Evolutionary conservation across 2,329 filamentous ascomycete genomes (phyloP), one percentile per base, ranked within the genome.

Genomic region (Pseudogymnoascus sp.): DNA sequence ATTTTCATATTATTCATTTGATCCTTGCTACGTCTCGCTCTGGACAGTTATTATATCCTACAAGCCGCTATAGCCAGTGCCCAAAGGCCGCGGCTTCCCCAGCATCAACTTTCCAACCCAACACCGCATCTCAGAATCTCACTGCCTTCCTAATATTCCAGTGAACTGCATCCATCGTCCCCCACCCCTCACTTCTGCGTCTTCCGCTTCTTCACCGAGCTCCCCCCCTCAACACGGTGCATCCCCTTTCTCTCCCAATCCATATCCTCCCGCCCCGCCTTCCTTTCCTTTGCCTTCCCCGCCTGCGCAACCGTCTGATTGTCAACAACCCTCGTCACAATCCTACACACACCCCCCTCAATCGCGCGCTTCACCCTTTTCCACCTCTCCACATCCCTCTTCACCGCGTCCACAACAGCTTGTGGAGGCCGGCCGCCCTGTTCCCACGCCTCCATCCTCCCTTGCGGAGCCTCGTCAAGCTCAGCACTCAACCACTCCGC

Each of bases 11-110:
- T 21, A 40, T 40, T 15, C 37, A 40, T 21, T 40, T 21, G 15
- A 9, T 5, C 21, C 8, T 5, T 1, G 5, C 33, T 6, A 9
- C 5, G 9, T 9, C 33, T 21, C 37, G 3, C 37, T 40, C 37
- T n/a, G 5, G 15, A 5, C 6, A 4, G 21, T 40, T 18, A 40
- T 40, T 21, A 79, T 75, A 40, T 40, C 37, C 15, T 7, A 40
- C 33, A 35, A 6, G 5, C 33, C 3, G 9, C 9, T 9, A 5
- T 5, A 35, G 33, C 33, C 33, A 35, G 9, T 35, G 33, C 33
- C 12, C 9, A 35, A 35, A 5, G 33, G 33, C n/a, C n/a, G n/a
- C n/a, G n/a, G n/a, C n/a, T n/a, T n/a, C 33, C 33, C 5, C 12
- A 6, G 5, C 33, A 35, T 6, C 9, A n/a, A 35, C 33, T 35